These are phyloP conservation scores for Harringtonia lauricola DNA, from an alignment of 2,329 filamentous ascomycete genomes.

Conservation along the genomic window DNA sequence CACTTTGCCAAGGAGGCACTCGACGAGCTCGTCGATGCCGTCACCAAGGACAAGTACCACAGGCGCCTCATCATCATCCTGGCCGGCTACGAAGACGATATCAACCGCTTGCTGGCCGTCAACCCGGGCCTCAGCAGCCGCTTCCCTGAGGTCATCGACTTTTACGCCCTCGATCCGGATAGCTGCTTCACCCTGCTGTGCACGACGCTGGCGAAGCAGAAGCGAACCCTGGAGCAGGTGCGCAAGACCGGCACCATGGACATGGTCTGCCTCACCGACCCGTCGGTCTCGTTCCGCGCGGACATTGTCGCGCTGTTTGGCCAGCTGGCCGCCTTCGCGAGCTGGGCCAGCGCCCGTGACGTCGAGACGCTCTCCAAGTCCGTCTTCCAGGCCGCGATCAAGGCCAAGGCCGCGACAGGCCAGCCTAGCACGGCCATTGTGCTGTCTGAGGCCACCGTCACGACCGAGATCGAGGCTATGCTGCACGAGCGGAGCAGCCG, in stretches of 20 bases:
- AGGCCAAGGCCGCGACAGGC: not conserved
- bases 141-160: conserved; percentile 52
- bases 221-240: conserved; percentile 7
- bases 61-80: conserved; percentile 55
- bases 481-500: not conserved
- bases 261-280: conserved; percentile 11
- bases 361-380: conserved; percentile 40
- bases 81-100: conserved; percentile 57
- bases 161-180: conserved; percentile 30
- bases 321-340: conserved; percentile 27
- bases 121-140: conserved; percentile 55
- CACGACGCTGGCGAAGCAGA: conserved; percentile 17
- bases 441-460: not conserved
- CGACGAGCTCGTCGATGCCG: conserved; percentile 39
- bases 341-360: conserved; percentile 56
- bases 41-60: conserved; percentile 44
- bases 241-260: conserved; percentile 11
- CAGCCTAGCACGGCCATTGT: not conserved
- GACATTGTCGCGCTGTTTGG: not conserved
- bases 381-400: conserved; percentile 29
- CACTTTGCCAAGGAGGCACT: conserved; percentile 45
- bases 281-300: conserved; percentile 12
- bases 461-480: conserved; percentile 1
- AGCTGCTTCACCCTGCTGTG: conserved; percentile 35
- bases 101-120: conserved; percentile 47